Evolutionary conservation across 1,284 basidiomycete genomes (phyloP).

Genomic region (Neonothopanus nambi): DNA sequence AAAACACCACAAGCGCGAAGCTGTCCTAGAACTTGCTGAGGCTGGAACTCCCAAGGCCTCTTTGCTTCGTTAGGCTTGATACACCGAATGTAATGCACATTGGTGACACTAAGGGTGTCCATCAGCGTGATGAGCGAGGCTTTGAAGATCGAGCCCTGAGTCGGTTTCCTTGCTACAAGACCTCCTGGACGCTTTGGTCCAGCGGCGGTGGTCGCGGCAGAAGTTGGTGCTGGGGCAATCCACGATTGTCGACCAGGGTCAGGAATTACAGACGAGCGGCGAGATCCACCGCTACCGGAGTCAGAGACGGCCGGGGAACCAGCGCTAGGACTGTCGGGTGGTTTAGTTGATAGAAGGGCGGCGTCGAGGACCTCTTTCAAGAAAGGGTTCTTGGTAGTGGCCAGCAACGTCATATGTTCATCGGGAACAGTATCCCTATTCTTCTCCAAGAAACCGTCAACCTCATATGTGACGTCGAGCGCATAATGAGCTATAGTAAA

Average conservation of each 20-base stretch:
- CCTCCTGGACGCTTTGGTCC: conserved; percentile 60
- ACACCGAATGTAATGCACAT: conserved; percentile 99
- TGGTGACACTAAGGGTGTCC: conserved; percentile 97
- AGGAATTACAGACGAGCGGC: conserved; percentile 80
- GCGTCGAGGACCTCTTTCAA: conserved; percentile 93
- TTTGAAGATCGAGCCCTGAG: conserved; percentile 98
- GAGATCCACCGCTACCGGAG: conserved; percentile 69
- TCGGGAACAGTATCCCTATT: conserved; percentile 99
- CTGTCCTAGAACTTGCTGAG: conserved; percentile 95
- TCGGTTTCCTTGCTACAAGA: conserved; percentile 79
- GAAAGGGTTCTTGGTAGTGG: conserved; percentile 87
- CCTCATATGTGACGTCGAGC: conserved; percentile 97
- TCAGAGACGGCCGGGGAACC: conserved; percentile 74
- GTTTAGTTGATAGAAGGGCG: conserved; percentile 75
- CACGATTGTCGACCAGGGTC: conserved; percentile 81
- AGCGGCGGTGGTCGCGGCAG: conserved; percentile 31
- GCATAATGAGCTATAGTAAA: conserved; percentile 99
- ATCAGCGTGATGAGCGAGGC: conserved; percentile 91
- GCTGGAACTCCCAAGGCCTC: conserved; percentile 94
- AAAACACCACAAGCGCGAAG: conserved; percentile 98
- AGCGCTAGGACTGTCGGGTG: conserved; percentile 62
- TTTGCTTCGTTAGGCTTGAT: conserved; percentile 99
- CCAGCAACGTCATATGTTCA: conserved; percentile 90
- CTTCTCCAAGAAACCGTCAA: conserved; percentile 98
- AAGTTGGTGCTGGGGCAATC: conserved; percentile 46